phyloP scores from a whole-genome alignment of 306 rosid species.

The Quillaja saponaria region DNA sequence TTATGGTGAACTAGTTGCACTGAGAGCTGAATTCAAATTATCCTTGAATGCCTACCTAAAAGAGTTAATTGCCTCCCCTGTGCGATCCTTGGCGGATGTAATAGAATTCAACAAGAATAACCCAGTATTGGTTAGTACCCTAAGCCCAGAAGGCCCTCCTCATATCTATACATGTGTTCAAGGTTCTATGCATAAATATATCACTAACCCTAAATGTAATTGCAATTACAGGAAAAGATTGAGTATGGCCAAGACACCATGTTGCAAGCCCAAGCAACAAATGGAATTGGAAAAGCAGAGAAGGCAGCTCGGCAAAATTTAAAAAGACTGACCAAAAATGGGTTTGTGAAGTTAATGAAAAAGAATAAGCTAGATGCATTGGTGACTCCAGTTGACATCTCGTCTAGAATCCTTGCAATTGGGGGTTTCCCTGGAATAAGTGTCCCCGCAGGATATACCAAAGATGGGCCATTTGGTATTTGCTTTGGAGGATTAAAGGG shows the following conservation, averaged over 20 bases:
- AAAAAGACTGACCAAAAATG: slow-evolving; percentile 30
- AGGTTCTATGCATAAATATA: neutral
- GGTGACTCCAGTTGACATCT: slow-evolving; percentile 26
- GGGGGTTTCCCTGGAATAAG: slow-evolving; percentile 56
- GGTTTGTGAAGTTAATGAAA: slow-evolving; percentile 44
- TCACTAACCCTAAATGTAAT: neutral
- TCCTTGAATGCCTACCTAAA: slow-evolving; percentile 29
- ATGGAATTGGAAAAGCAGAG: slow-evolving; percentile 30
- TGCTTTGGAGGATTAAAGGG: slow-evolving; percentile 64
- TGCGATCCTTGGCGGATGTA: slow-evolving; percentile 32
- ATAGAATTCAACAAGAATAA: slow-evolving; percentile 30
- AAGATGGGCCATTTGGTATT: slow-evolving; percentile 58
- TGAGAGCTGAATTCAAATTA: slow-evolving; percentile 33
- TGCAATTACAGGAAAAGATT: slow-evolving; percentile 35
- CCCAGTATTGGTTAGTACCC: slow-evolving; percentile 28
- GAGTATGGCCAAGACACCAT: slow-evolving; percentile 40
- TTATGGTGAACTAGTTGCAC: slow-evolving; percentile 27
- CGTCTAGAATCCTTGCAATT: slow-evolving; percentile 35
- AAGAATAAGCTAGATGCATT: slow-evolving; percentile 36
- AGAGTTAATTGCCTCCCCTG: slow-evolving; percentile 22
- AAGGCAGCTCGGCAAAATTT: slow-evolving; percentile 27
- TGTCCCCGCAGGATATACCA: slow-evolving; percentile 66
- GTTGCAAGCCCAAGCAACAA: slow-evolving; percentile 28
- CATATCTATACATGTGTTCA: neutral
- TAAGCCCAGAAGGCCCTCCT: too few species aligned